These are phyloP conservation scores for Aphanomyces stellatus DNA, from an alignment of 352 stramenopile genomes.

Conservation along the genomic window DNA sequence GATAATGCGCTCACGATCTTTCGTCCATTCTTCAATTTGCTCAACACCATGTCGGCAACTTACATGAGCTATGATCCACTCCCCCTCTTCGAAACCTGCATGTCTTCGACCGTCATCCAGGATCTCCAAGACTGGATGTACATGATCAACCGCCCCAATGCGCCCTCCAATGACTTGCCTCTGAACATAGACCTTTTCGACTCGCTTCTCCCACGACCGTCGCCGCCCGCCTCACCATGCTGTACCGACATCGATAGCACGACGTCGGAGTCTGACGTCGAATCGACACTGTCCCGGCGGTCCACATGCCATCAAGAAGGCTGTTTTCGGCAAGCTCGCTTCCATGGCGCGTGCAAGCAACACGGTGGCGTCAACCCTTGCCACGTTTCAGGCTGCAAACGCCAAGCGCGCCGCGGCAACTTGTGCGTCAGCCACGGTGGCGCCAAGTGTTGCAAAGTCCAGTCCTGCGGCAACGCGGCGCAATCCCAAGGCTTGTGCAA, in stretches of 20 bases:
- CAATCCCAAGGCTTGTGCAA: slow-evolving; percentile 61
- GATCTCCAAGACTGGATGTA: not conserved
- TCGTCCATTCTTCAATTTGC: too few relatives aligned
- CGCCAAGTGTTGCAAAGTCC: slow-evolving; percentile 48
- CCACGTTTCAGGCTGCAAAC: slow-evolving; percentile 66
- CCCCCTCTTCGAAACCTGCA: not conserved
- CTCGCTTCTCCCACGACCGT: not conserved
- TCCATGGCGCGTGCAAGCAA: not conserved
- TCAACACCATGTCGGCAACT: too few relatives aligned
- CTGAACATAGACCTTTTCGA: not conserved
- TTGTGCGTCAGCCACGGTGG: slow-evolving; percentile 72
- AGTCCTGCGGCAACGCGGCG: slow-evolving; percentile 52
- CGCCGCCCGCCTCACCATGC: not conserved
- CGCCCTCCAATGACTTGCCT: not conserved
- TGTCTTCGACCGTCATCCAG: not conserved
- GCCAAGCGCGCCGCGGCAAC: slow-evolving; percentile 63
- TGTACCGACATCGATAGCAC: not conserved
- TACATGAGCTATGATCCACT: not conserved
- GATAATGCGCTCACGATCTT: too few relatives aligned
- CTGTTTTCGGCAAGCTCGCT: not conserved
- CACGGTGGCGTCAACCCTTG: slow-evolving; percentile 24
- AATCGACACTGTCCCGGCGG: slow-evolving; percentile 30
- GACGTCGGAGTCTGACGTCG: not conserved
- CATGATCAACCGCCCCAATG: not conserved
- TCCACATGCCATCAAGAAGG: not conserved